Conservation (phyloP, 345 rosid species). For the Rhizophora mangle region DNA sequence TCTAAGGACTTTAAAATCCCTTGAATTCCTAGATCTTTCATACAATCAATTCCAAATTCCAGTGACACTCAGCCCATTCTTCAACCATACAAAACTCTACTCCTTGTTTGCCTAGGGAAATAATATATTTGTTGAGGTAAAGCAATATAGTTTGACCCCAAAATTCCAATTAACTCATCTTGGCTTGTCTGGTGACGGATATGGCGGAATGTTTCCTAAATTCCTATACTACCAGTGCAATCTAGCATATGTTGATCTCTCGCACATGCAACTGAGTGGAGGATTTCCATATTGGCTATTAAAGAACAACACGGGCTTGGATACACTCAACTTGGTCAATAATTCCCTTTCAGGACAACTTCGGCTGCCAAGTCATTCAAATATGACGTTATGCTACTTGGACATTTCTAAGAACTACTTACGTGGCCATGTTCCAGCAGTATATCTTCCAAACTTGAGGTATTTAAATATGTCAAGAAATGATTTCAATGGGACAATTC, state of each 20-base stretch:
- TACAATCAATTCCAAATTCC: too few relatives aligned
- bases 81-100: too few relatives aligned
- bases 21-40: too few relatives aligned
- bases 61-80: too few relatives aligned
- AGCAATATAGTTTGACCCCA: too few relatives aligned
- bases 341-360: too few relatives aligned
- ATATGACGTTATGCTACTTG: background rate
- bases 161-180: background rate
- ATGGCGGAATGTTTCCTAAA: slow-evolving; percentile 3
- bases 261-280: background rate
- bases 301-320: too few relatives aligned
- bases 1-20: too few relatives aligned
- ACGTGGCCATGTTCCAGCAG: background rate
- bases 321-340: too few relatives aligned
- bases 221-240: slow-evolving; percentile 17
- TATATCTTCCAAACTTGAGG: background rate
- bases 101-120: too few relatives aligned
- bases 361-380: background rate
- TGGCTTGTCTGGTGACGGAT: background rate
- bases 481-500: slow-evolving; percentile 21
- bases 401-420: background rate
- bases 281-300: too few relatives aligned
- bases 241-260: slow-evolving; percentile 2
- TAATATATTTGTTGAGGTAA: too few relatives aligned
- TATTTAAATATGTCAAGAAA: background rate